Base-by-base conservation (phyloP, 495 filamentous ascomycete species). In the Cudoniella acicularis region DNA sequence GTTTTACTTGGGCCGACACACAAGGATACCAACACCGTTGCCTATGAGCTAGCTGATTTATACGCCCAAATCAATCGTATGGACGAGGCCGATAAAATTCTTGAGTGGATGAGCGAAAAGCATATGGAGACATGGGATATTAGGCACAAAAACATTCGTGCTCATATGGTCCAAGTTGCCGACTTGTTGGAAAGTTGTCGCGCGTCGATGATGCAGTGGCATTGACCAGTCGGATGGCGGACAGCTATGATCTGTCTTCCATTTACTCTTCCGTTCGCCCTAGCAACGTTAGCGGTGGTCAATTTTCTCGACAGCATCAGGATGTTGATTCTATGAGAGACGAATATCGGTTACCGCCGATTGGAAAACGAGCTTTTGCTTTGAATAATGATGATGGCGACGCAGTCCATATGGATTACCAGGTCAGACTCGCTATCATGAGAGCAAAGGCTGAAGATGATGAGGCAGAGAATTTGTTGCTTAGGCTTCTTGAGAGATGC, bases 31-130 rank as follows among this genome's bases (percentile, higher is more conserved):
- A 46, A 23, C 17, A n/a, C 11, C n/a, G 53, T 47, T 13, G 53
- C 53, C 21, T 56, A 56, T 47, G 18, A 56, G 1, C 20, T 56
- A 2, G 53, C 53, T 6, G 21, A 26, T 1, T 56, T 56, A 36
- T 56, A 9, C 3, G 53, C 53, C 1, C 2, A 24, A 21, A 9
- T 10, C 3, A 30, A 11, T 20, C 53, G 53, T 3, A 56, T 56
- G 53, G 27, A 41, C 1, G 51, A 54, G 1, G 51, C 51, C 21
- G 51, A 54, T 42, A 41, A 1, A 2, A n/a, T 54, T 21, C n/a
- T 54, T 2, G 21, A 42, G n/a, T 42, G 51, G 30, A 41, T 54
- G 13, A 17, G 2, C 1, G 51, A 41, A 9, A 42, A 41, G 17
- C 30, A 54, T n/a, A 42, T 54, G 2, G 25, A 22, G 16, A 13